Evolutionary conservation across 305 asterid species (phyloP), one percentile per base, ranked within the genome.

Genomic region (Ilex paraguariensis): DNA sequence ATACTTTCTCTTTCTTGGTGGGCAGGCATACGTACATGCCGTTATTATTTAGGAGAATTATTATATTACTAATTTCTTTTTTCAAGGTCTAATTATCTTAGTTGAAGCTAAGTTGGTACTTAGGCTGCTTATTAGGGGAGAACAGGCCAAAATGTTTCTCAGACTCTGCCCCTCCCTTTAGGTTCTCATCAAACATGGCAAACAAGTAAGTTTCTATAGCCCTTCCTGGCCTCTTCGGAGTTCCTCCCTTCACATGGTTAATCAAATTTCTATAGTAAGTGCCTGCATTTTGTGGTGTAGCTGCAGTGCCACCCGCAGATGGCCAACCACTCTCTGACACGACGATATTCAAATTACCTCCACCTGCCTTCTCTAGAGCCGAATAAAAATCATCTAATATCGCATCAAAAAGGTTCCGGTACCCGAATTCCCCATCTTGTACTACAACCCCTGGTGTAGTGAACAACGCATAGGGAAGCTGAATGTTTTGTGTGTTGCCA

Each of bases 241-340:
- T 75, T 16, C 75, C 79, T 1, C 56, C 30, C 7, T 66, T 65
- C 6, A 76, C 81, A 7, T 70, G 82, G 0, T 8, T 10, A 0
- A 83, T 65, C 63, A 83, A 32, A 61, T 81, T 83, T 17, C 11
- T 44, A 32, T 70, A 70, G 15, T 78, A 80, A n/a, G 56, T 57
- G 0, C 10, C 44, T 0, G 82, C 87, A 48, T 81, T 78, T 17
- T 53, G 66, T 28, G 59, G 10, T 0, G 33, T 66, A 0, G 75
- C 84, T 4, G 70, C 82, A 3, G 4, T 50, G 9, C 71, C 81
- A 2, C 82, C 83, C 0, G 33, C 77, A 0, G 84, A 77, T 4
- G 86, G 82, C 86, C 86, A 78, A 2, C 90, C 90, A 2, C 79
- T 73, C 71, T 83, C 87, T 0, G 88, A 67, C 12, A 82, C 79